Conservation (phyloP, 192 early-diverging fungal genomes). For the Coemansia sp. region DNA sequence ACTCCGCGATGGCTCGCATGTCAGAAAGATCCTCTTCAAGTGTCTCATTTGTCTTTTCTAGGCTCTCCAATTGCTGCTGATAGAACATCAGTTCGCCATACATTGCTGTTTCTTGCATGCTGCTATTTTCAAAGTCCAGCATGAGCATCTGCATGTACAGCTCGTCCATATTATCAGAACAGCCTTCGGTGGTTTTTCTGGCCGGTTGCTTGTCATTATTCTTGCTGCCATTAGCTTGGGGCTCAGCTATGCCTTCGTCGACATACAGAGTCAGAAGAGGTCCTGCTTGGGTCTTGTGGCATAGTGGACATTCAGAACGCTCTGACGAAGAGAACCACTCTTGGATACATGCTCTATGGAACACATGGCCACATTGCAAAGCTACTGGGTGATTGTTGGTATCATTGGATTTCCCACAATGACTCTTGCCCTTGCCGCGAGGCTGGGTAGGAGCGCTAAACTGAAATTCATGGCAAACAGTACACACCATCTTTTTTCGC, state of each 20-base stretch:
- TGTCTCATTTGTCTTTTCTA: neutral
- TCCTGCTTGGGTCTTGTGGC: neutral
- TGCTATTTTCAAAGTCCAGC: neutral
- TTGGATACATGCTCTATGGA: slow-evolving; percentile 17
- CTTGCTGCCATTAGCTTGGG: neutral
- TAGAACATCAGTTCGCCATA: neutral
- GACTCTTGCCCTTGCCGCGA: neutral
- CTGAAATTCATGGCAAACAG: slow-evolving; percentile 17
- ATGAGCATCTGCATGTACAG: neutral
- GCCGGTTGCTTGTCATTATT: neutral
- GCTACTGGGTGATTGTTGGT: slow-evolving; percentile 5
- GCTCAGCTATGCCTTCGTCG: neutral
- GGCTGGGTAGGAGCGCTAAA: slow-evolving; percentile 8
- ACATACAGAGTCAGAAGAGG: neutral
- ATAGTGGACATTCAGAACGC: slow-evolving; percentile 7
- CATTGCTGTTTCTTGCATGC: neutral
- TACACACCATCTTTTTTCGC: slow-evolving; percentile 14
- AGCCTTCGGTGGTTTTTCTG: neutral
- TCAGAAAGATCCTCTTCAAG: neutral
- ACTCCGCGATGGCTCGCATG: no score
- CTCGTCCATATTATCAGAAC: neutral
- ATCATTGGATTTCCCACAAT: neutral
- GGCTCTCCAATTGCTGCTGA: neutral
- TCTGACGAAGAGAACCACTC: slow-evolving; percentile 2
- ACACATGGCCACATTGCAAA: slow-evolving; percentile 22